Percentiles rank a stretch among this genome's conserved stretches.
Evolutionary conservation across 257 asterid genomes (phyloP).

Genomic region (Thymus quinquecostatus): DNA sequence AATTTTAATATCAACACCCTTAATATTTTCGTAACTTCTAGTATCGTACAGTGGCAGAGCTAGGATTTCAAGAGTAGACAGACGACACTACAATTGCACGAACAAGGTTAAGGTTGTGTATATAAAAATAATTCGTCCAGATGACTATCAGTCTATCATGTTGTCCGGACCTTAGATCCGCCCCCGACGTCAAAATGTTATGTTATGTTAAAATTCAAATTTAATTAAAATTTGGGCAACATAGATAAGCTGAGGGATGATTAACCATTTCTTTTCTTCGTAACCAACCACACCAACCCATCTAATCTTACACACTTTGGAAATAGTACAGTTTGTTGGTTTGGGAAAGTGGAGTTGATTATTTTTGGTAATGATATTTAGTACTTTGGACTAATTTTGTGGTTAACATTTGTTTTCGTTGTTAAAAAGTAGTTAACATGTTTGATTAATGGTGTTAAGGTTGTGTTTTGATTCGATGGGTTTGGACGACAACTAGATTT

Average conservation of each 20-base stretch:
- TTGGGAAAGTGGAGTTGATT: slow-evolving; percentile 35
- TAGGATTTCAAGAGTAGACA: too few species aligned
- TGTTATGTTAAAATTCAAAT: too few species aligned
- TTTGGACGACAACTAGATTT: neutral
- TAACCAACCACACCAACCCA: slow-evolving; percentile 52
- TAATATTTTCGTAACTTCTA: too few species aligned
- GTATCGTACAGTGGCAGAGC: too few species aligned
- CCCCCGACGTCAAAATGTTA: too few species aligned
- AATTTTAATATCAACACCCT: neutral
- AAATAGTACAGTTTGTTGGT: slow-evolving; percentile 13
- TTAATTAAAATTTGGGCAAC: neutral
- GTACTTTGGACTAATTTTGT: neutral
- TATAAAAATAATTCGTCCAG: too few species aligned
- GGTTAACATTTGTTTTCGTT: neutral
- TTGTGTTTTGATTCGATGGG: slow-evolving; percentile 7
- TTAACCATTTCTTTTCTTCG: slow-evolving; percentile 23
- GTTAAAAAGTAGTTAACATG: too few species aligned
- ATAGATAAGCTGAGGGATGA: slow-evolving; percentile 10
- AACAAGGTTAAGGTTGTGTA: too few species aligned
- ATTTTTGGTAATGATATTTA: neutral
- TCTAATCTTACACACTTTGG: slow-evolving; percentile 30
- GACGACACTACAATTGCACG: too few species aligned
- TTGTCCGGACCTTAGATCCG: too few species aligned
- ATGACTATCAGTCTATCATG: too few species aligned
- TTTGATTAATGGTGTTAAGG: neutral